phyloP scores from a whole-genome alignment of 2,329 filamentous ascomycete genomes.

The Fusarium graminum region DNA sequence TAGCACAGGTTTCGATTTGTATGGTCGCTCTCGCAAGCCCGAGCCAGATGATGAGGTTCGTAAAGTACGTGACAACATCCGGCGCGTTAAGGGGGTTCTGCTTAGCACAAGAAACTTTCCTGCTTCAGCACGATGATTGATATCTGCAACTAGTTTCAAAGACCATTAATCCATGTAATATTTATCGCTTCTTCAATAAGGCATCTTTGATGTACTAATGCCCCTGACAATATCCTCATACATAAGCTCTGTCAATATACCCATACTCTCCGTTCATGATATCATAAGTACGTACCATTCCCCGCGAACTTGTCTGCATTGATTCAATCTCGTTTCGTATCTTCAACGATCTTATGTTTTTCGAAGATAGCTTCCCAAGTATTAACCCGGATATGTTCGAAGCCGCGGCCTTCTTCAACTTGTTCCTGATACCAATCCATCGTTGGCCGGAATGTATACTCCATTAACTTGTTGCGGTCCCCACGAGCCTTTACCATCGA shows the following conservation, averaged over 20 bases:
- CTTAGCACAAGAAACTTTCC: conserved; percentile 82
- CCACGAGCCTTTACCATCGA: conserved; percentile 3
- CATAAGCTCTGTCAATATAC: conserved; percentile 27
- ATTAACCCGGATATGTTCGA: conserved; percentile 62
- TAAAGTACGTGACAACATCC: conserved; percentile 79
- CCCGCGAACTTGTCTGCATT: background rate
- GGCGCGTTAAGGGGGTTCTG: conserved; percentile 82
- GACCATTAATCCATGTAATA: background rate
- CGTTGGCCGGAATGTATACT: conserved; percentile 62
- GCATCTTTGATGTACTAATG: conserved; percentile 14
- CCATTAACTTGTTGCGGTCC: background rate
- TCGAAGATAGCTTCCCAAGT: conserved; percentile 59
- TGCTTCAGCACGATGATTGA: conserved; percentile 53
- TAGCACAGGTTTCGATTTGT: conserved; percentile 56
- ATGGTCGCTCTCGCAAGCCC: conserved; percentile 59
- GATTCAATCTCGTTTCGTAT: conserved; percentile 37
- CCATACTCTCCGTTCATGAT: conserved; percentile 20
- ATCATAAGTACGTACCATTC: conserved; percentile 8
- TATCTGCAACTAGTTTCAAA: background rate
- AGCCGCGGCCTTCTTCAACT: conserved; percentile 61
- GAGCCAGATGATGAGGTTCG: conserved; percentile 79
- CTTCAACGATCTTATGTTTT: conserved; percentile 48
- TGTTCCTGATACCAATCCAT: conserved; percentile 66
- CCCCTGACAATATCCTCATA: conserved; percentile 13
- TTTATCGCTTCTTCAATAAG: conserved; percentile 3